Percentiles rank a stretch among this genome's conserved stretches.
These are phyloP conservation scores for Yamadazyma spencermartinsiae DNA, from an alignment of 1,139 yeast species.

Conservation along the genomic window DNA sequence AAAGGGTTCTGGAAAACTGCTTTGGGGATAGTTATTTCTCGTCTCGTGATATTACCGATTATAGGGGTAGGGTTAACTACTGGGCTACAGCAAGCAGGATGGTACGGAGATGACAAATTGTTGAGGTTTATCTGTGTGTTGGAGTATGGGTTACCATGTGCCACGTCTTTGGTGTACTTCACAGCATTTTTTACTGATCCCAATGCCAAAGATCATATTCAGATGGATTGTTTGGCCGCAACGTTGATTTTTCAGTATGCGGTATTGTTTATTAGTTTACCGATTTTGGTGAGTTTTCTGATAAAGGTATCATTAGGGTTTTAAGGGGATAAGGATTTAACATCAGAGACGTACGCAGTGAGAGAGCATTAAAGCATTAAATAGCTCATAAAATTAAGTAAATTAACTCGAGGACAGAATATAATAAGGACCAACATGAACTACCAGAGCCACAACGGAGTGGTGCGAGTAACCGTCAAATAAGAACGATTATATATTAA, in stretches of 20 bases:
- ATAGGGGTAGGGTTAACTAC: slow-evolving; percentile 49
- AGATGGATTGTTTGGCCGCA: slow-evolving; percentile 82
- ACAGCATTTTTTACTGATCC: slow-evolving; percentile 83
- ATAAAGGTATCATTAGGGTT: slow-evolving; percentile 41
- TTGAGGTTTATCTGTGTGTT: slow-evolving; percentile 68
- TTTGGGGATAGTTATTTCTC: slow-evolving; percentile 31
- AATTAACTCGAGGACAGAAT: no score
- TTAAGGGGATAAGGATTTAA: slow-evolving; percentile 8
- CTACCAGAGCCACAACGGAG: no score
- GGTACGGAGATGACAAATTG: slow-evolving; percentile 52
- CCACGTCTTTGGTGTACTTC: slow-evolving; percentile 79
- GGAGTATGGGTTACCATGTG: slow-evolving; percentile 80
- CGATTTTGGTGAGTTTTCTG: slow-evolving; percentile 64
- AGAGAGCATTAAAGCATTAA: no score
- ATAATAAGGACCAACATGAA: no score
- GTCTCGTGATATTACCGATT: slow-evolving; percentile 43
- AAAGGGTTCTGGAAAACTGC: slow-evolving; percentile 70
- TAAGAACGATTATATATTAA: no score
- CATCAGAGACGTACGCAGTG: no score
- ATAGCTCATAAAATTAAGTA: no score
- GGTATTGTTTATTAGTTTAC: slow-evolving; percentile 59
- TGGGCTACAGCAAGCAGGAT: slow-evolving; percentile 43
- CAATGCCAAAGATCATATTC: slow-evolving; percentile 57
- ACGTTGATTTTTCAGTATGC: slow-evolving; percentile 69
- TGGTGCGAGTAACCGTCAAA: no score